Conservation (phyloP, 2,329 filamentous ascomycete species). For the Exophiala lecanii-corni region DNA sequence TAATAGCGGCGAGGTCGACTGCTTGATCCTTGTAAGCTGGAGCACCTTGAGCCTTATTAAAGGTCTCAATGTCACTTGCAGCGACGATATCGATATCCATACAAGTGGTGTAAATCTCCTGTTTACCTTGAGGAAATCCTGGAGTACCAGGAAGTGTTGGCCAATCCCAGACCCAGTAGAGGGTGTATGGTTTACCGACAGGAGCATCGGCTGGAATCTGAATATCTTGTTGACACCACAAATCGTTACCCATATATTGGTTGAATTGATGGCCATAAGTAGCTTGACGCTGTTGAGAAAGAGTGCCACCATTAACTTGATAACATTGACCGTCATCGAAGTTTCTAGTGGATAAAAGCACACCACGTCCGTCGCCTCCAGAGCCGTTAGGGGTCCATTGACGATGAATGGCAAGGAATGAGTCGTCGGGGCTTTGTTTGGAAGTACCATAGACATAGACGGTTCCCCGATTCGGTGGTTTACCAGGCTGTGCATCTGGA, state of each 20-base stretch:
- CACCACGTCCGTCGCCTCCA: slow-evolving; percentile 73
- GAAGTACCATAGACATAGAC: slow-evolving; percentile 70
- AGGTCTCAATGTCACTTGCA: slow-evolving; percentile 12
- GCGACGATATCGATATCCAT: slow-evolving; percentile 43
- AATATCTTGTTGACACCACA: slow-evolving; percentile 79
- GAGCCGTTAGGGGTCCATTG: slow-evolving; percentile 74
- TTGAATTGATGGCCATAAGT: slow-evolving; percentile 51
- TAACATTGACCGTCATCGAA: slow-evolving; percentile 92
- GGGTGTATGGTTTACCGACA: slow-evolving; percentile 64
- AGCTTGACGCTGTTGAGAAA: slow-evolving; percentile 56
- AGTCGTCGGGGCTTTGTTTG: slow-evolving; percentile 56
- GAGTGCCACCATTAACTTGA: slow-evolving; percentile 61
- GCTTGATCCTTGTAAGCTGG: slow-evolving; percentile 33
- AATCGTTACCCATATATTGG: slow-evolving; percentile 51
- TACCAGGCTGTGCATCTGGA: slow-evolving; percentile 52
- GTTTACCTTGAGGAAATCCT: slow-evolving; percentile 38
- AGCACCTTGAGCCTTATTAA: slow-evolving; percentile 18
- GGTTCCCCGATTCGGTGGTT: slow-evolving; percentile 63
- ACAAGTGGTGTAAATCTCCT: slow-evolving; percentile 47
- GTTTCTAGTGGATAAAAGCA: slow-evolving; percentile 69
- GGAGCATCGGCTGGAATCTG: slow-evolving; percentile 64
- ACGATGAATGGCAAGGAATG: slow-evolving; percentile 61
- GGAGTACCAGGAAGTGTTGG: slow-evolving; percentile 48
- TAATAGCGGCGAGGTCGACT: slow-evolving; percentile 37
- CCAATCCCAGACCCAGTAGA: slow-evolving; percentile 99